Evolutionary conservation across 768 basidiomycete genomes (phyloP), one percentile per base, ranked within the genome.

Genomic region (Grammothele lineata): DNA sequence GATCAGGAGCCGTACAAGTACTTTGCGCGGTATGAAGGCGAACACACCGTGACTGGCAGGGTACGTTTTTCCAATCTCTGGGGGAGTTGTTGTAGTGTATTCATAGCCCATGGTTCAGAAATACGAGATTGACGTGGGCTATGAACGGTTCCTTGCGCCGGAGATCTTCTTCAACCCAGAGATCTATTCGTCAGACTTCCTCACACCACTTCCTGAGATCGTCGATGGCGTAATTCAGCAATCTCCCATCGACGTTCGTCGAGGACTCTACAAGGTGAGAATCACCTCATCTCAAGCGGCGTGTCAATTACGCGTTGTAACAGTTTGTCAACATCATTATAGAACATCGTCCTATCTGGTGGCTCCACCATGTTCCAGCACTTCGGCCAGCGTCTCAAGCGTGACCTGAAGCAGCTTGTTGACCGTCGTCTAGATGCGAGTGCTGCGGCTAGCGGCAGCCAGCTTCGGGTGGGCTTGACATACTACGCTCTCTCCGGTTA

Each of bases 151-250:
- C 80, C 83, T 98, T 43, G 96, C 95, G 5, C 94, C 96, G 5
- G 96, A 98, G 67, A 96, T 98, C 60, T 98, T 98, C 74, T 98
- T 97, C 79, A 98, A 98, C 71, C 96, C 96, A 12, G 95, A 99
- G 67, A 97, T 99, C 57, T 89, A 88, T 66, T 96, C 93, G 0
- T 94, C 92, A 33, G 95, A 98, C 66, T 97, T 97, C 76, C 67
- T 99, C 53, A 97, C 94, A 4, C 96, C 96, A 8, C 78, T 99
- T 3, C 92, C 96, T 0, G 83, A 95, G 52, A 91, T 98, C 44
- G 96, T 98, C 46, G 96, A 99, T 59, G 83, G 84, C 47, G 94
- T 96, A 44, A 97, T 99, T 53, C 92, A 93, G 66, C 77, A 87
- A 48, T 94, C 92, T 5, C 95, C 96, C 19, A 99, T 98, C 50